Base-by-base conservation (phyloP, 2,329 filamentous ascomycete genomes). In the Sporothrix inflata region DNA sequence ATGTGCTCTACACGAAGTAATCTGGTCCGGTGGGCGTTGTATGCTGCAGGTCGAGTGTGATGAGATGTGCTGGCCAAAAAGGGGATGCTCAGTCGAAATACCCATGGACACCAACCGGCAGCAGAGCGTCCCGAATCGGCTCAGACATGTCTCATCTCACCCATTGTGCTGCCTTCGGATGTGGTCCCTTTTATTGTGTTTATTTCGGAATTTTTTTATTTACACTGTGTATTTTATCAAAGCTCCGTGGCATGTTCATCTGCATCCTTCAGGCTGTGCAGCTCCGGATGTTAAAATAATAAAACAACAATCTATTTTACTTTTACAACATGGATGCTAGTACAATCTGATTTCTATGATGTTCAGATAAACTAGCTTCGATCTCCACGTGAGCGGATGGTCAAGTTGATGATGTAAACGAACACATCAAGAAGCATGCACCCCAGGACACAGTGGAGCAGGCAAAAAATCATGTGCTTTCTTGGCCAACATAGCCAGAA, bases 91-190 rank as follows among this genome's bases (percentile, higher is more conserved):
- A 19, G 14, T 65, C 21, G 60, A 45, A 21, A 45, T 6, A 16
- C 38, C 5, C 38, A 16, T 9, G 38, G 38, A 24, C 12, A 45
- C 21, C 38, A n/a, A 2, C 21, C 34, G 24, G 42, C 24, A 49
- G 4, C 14, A 47, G 27, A 47, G 27, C 24, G 63, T 47, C 63
- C 63, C 63, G 14, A 49, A 66, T 49, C 42, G 40, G 60, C 60
- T 27, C 38, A 27, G 60, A 38, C n/a, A 45, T 65, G 60, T 65
- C 60, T 27, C 60, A 65, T 27, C 60, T 45, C 60, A 65, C 60
- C 14, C 12, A 27, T 42, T 45, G 38, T 45, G 38, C 21, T 65
- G 16, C 42, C 63, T 19, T 66, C 63, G 63, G 63, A 65, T 66
- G 40, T 14, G 40, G 24, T 34, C 42, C 42, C 42, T 47, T 19